Evolutionary conservation across 805 yeast species (phyloP), one percentile per base, ranked within the genome.

Genomic region (Saccharomycopsis babjevae): DNA sequence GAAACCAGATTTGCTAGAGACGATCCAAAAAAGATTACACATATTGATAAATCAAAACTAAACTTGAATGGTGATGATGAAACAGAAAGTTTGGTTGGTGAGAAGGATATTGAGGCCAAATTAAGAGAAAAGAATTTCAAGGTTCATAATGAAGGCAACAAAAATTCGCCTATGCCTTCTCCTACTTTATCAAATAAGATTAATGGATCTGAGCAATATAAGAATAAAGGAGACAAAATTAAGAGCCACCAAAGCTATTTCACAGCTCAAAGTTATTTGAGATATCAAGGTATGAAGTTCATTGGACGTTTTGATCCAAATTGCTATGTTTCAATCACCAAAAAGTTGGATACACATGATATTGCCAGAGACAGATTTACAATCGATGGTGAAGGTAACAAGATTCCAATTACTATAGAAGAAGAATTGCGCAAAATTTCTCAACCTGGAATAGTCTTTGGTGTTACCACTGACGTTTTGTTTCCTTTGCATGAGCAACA

Each of bases 281-380:
- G 99, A 62, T 94, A 94, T 72, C 99, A 94, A 72, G 98, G 97
- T 15, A 83, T 85, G 59, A 94, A 94, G 72, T 94, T 94, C 71
- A 84, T 92, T 56, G 78, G 82, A 52, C 77, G 99, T 67, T 94
- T 93, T 68, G 99, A 94, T 72, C 97, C 99, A 30, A 94, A 94
- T 71, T 94, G 98, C 74, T 94, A 94, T 73, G 91, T 94, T 59
- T 83, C 97, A 30, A 89, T 94, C 61, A 88, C 97, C 0, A 80
- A 98, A 68, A 94, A 94, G 72, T 75, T 94, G 39, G 99, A 94
- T 68, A 91, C 99, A 0, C 98, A 94, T 71, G 99, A 94, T 71
- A 83, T 94, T 57, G 84, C 96, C 0, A 79, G 99, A 62, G 94
- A 86, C 60, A 79, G 93, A 61, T 70, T 67, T 0, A 75, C 74